Percentiles rank a stretch among this genome's conserved stretches.
phyloP scores from a whole-genome alignment of 2,329 filamentous ascomycete genomes.

The Colletotrichum lini region DNA sequence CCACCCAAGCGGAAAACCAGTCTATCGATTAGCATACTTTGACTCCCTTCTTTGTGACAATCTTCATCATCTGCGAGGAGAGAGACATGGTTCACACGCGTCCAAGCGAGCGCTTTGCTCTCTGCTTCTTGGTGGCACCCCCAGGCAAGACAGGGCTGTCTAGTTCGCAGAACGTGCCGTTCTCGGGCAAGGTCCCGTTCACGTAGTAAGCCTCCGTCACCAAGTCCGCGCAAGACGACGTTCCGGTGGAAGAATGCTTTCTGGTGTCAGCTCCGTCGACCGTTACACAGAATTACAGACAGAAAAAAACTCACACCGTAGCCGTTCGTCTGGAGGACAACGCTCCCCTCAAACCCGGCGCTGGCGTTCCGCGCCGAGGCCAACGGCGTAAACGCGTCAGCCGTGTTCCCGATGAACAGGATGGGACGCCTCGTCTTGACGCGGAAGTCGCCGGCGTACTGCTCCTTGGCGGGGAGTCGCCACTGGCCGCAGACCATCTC shows the following conservation, averaged over 20 bases:
- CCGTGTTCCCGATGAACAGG: conserved; percentile 56
- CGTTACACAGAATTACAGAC: background rate
- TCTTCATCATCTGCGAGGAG: background rate
- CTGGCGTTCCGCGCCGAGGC: conserved; percentile 55
- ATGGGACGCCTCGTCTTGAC: conserved; percentile 52
- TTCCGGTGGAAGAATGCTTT: background rate
- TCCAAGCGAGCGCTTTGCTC: background rate
- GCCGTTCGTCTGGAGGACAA: conserved; percentile 54
- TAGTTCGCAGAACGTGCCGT: conserved; percentile 41
- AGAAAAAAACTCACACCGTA: conserved; percentile 52
- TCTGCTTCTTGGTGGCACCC: background rate
- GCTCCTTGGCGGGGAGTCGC: conserved; percentile 55
- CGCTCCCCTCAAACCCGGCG: conserved; percentile 54
- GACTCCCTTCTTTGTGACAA: too few species aligned
- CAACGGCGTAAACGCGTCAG: conserved; percentile 57
- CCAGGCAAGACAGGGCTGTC: conserved; percentile 28
- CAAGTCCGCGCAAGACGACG: conserved; percentile 40
- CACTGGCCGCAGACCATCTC: conserved; percentile 55
- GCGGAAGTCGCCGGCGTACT: conserved; percentile 51
- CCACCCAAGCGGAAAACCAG: too few species aligned
- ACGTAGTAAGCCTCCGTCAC: conserved; percentile 41
- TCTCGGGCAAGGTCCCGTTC: conserved; percentile 41
- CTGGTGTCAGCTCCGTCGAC: background rate
- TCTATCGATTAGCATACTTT: too few species aligned
- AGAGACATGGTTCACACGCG: background rate